Percentiles rank a stretch among this genome's conserved stretches.
Conservation (phyloP, 139 green algal species). For the Prasinococcaceae sp. region DNA sequence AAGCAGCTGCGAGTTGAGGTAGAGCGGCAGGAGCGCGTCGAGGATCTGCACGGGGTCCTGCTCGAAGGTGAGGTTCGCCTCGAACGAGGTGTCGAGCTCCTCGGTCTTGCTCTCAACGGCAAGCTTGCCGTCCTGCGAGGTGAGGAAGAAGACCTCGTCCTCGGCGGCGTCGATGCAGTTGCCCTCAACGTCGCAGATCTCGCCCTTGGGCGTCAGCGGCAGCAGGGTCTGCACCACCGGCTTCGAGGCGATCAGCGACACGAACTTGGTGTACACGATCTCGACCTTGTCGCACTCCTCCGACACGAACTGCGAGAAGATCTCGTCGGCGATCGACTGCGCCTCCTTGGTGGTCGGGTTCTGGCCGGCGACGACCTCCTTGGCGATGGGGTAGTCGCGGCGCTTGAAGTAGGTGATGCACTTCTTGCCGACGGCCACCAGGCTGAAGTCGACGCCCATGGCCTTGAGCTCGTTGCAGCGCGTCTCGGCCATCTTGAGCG, state of each 20-base stretch:
- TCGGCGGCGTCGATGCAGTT: conserved; percentile 91
- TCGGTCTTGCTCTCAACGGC: conserved; percentile 65
- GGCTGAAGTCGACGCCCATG: too few relatives aligned
- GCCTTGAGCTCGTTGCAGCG: too few relatives aligned
- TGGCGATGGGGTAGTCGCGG: conserved; percentile 33
- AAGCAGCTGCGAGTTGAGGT: conserved; percentile 91
- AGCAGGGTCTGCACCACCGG: conserved; percentile 91
- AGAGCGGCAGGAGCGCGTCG: conserved; percentile 93
- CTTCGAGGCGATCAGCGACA: conserved; percentile 81
- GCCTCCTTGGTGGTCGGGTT: conserved; percentile 88
- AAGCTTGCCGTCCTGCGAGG: conserved; percentile 65
- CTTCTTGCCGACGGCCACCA: conserved; percentile 88
- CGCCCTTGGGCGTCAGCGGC: conserved; percentile 71
- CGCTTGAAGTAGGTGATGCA: conserved; percentile 77
- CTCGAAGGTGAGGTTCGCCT: conserved; percentile 88
- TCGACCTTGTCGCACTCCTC: conserved; percentile 91
- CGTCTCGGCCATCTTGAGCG: too few relatives aligned
- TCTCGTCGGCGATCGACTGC: conserved; percentile 87
- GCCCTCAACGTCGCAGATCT: conserved; percentile 87
- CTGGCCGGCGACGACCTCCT: conserved; percentile 60
- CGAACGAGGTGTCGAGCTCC: conserved; percentile 53
- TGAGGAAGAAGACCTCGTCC: conserved; percentile 97
- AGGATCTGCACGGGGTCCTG: conserved; percentile 97
- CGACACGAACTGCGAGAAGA: conserved; percentile 91
- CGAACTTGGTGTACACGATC: conserved; percentile 97